These are phyloP conservation scores for Monosporascus ibericus DNA, from an alignment of 2,329 filamentous ascomycete genomes.

Conservation along the genomic window DNA sequence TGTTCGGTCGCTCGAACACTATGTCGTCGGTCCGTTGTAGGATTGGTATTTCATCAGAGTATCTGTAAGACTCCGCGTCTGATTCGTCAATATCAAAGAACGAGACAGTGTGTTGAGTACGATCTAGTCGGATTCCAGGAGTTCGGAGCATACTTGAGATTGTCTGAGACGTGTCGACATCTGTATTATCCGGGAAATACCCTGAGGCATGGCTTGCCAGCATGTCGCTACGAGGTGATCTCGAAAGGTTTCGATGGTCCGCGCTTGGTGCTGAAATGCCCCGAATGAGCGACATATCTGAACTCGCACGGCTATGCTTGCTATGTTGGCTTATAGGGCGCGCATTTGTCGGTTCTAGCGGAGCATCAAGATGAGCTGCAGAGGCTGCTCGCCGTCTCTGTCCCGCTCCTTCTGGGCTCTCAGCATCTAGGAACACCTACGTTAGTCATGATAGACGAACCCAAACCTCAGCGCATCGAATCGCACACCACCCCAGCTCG, in stretches of 20 bases:
- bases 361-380: slow-evolving; percentile 54
- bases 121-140: slow-evolving; percentile 47
- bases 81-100: slow-evolving; percentile 67
- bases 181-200: slow-evolving; percentile 33
- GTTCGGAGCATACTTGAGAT: slow-evolving; percentile 44
- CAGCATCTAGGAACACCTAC: slow-evolving; percentile 10
- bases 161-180: slow-evolving; percentile 39
- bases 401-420: slow-evolving; percentile 36
- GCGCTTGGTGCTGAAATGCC: slow-evolving; percentile 43
- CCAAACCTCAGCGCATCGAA: background rate
- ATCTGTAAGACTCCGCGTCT: slow-evolving; percentile 58
- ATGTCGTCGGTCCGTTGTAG: slow-evolving; percentile 61
- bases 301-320: slow-evolving; percentile 65
- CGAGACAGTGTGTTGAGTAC: slow-evolving; percentile 38
- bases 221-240: slow-evolving; percentile 44
- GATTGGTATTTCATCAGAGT: slow-evolving; percentile 62
- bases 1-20: slow-evolving; percentile 47
- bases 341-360: slow-evolving; percentile 39
- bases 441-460: slow-evolving; percentile 2
- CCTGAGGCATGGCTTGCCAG: slow-evolving; percentile 24
- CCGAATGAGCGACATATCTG: slow-evolving; percentile 58
- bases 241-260: slow-evolving; percentile 34
- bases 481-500: background rate
- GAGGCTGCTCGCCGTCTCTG: slow-evolving; percentile 54
- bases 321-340: slow-evolving; percentile 55